Conservation (phyloP, 768 basidiomycete genomes). For the Mycena olivaceomarginata region DNA sequence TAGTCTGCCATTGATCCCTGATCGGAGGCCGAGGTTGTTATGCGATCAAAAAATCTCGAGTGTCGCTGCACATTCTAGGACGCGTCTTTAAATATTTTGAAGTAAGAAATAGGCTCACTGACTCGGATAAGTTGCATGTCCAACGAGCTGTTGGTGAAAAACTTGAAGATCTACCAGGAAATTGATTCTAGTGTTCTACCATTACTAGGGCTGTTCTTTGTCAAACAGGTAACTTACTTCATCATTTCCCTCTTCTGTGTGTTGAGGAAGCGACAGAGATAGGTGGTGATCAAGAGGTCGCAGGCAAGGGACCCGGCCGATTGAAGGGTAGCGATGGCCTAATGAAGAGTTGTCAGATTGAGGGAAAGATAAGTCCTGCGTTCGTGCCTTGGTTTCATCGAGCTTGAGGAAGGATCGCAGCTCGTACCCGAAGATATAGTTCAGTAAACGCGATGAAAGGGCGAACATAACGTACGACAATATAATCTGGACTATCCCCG, state of each 20-base stretch:
- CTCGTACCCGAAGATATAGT: neutral
- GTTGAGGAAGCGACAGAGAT: conserved; percentile 23
- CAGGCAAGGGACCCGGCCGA: conserved; percentile 28
- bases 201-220: neutral
- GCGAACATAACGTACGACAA: neutral
- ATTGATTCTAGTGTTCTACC: conserved; percentile 27
- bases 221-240: conserved; percentile 2
- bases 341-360: neutral
- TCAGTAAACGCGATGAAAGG: neutral
- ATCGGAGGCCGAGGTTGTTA: too few relatives aligned
- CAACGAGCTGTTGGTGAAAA: too few relatives aligned
- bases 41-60: too few relatives aligned
- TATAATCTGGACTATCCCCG: conserved; percentile 14
- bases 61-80: too few relatives aligned
- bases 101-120: too few relatives aligned
- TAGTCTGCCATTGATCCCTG: too few relatives aligned
- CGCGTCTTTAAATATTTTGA: too few relatives aligned
- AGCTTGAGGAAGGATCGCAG: conserved; percentile 17
- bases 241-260: conserved; percentile 35
- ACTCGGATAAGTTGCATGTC: too few relatives aligned
- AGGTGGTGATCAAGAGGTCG: conserved; percentile 32
- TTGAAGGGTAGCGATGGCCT: conserved; percentile 37
- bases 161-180: conserved; percentile 22
- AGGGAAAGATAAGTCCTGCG: neutral
- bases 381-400: conserved; percentile 11